These are phyloP conservation scores for Melocanna baccifera DNA, from an alignment of 176 grass and related monocot species.

Conservation along the genomic window DNA sequence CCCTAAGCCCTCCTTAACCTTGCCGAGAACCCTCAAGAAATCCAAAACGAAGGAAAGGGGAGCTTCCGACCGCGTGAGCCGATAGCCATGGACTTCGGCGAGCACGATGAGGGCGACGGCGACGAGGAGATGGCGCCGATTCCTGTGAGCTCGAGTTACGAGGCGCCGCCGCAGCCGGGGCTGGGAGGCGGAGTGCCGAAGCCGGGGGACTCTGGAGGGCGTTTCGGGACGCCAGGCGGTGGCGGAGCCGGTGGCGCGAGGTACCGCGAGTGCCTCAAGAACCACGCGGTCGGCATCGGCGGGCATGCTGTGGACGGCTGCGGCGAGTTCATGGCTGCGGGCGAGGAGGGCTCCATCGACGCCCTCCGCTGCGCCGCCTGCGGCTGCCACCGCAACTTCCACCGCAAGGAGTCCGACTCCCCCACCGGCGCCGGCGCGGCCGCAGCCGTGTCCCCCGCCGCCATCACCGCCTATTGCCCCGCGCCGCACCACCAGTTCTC, in stretches of 20 bases:
- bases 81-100: conserved; percentile 58
- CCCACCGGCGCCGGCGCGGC: background rate
- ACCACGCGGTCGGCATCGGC: conserved; percentile 87
- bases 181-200: background rate
- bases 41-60: conserved; percentile 3
- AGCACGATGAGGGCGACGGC: conserved; percentile 49
- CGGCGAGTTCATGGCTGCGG: conserved; percentile 82
- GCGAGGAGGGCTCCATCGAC: conserved; percentile 75
- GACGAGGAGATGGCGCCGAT: conserved; percentile 57
- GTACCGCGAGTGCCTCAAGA: conserved; percentile 90
- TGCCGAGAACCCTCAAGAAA: conserved; percentile 30
- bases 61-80: background rate
- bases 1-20: conserved; percentile 47
- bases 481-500: conserved; percentile 67
- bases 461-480: conserved; percentile 53
- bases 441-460: conserved; percentile 15
- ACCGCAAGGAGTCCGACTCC: conserved; percentile 60
- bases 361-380: conserved; percentile 78
- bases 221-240: background rate
- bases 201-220: conserved; percentile 9
- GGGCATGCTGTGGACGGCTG: conserved; percentile 82
- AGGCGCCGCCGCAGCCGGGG: conserved; percentile 27
- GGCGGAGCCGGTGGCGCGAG: conserved; percentile 1
- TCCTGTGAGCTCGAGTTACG: conserved; percentile 53
- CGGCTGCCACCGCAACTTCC: conserved; percentile 89